A percentile compares a stretch with the other conserved stretches of the same genome.
Conservation (phyloP, 2,329 filamentous ascomycete species). For the Ceratocystis destructans region DNA sequence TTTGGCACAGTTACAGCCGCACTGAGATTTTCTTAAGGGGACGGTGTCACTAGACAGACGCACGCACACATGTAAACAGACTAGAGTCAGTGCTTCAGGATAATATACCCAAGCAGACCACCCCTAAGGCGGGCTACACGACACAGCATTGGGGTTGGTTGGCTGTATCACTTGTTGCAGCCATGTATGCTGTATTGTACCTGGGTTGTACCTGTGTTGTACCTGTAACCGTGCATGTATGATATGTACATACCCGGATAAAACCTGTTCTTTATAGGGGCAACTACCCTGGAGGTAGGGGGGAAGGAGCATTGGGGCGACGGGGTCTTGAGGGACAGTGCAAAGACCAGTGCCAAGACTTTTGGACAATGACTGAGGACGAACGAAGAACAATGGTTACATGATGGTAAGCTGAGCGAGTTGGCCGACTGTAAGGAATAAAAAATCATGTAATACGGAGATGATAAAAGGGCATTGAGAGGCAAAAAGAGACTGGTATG, state of each 20-base stretch:
- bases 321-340: background rate
- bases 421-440: too few relatives aligned
- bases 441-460: too few relatives aligned
- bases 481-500: too few relatives aligned
- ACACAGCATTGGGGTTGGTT: background rate
- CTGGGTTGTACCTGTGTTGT: background rate
- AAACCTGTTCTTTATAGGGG: background rate
- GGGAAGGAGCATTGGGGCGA: background rate
- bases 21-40: background rate
- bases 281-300: background rate
- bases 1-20: conserved; percentile 4
- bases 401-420: too few relatives aligned
- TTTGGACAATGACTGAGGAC: background rate
- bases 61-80: background rate
- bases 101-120: background rate
- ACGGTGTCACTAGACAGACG: background rate
- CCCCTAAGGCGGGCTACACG: background rate
- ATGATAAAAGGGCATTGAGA: too few relatives aligned
- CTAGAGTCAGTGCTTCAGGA: background rate
- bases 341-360: background rate
- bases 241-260: background rate
- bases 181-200: background rate
- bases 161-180: background rate
- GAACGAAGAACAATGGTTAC: background rate
- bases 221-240: background rate